Conservation (phyloP, 192 early-diverging fungal species). For the Fimicolochytrium jonesii region DNA sequence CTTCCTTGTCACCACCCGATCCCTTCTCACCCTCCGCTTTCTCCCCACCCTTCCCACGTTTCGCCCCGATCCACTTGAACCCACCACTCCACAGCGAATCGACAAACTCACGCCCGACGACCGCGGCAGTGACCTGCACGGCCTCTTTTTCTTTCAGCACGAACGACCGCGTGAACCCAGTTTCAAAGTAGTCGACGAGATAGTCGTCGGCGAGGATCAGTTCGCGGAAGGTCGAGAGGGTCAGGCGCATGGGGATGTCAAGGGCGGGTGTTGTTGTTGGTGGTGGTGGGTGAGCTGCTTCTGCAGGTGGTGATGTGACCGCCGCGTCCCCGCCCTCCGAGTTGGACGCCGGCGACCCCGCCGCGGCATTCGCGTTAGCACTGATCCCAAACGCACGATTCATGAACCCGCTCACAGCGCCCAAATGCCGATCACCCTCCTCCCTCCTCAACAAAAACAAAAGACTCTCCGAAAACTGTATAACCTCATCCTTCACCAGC, state of each 20-base stretch:
- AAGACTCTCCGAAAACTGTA: constrained; percentile 79
- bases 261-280: constrained; percentile 22
- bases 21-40: neutral
- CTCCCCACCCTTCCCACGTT: neutral
- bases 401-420: constrained; percentile 54
- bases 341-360: neutral
- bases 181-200: constrained; percentile 80
- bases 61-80: constrained; percentile 29
- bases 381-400: constrained; percentile 59
- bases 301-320: constrained; percentile 23
- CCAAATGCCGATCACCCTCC: constrained; percentile 55
- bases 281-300: too few species aligned
- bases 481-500: constrained; percentile 72
- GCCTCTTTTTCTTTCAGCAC: constrained; percentile 51
- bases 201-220: constrained; percentile 81
- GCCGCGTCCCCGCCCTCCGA: constrained; percentile 25
- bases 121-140: constrained; percentile 27
- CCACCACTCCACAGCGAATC: constrained; percentile 39
- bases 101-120: constrained; percentile 37
- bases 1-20: neutral
- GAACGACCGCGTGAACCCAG: constrained; percentile 58
- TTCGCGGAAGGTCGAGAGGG: constrained; percentile 65
- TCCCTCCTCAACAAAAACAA: constrained; percentile 68
- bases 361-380: constrained; percentile 24
- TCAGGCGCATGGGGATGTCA: constrained; percentile 41